phyloP scores from a whole-genome alignment of 768 basidiomycete genomes.

The Punctularia strigosozonata region DNA sequence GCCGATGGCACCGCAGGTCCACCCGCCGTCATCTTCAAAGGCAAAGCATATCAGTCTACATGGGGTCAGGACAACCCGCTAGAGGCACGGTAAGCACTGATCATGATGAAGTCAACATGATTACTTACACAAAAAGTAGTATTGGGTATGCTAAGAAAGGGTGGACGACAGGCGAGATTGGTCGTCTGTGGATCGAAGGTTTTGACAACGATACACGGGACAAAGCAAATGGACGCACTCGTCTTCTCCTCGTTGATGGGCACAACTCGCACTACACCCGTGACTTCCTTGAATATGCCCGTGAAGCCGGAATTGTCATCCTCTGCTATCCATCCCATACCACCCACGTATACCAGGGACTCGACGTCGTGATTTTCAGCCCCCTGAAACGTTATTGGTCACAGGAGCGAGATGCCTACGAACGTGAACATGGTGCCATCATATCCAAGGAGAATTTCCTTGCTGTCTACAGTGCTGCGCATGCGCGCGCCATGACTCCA shows the following conservation, averaged over 20 bases:
- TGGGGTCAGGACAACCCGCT: slow-evolving; percentile 30
- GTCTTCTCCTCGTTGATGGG: slow-evolving; percentile 31
- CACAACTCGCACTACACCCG: slow-evolving; percentile 31
- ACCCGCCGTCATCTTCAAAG: slow-evolving; percentile 30
- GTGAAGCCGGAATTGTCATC: slow-evolving; percentile 23
- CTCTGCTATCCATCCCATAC: slow-evolving; percentile 33
- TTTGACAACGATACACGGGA: slow-evolving; percentile 27
- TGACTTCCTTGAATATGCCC: slow-evolving; percentile 26
- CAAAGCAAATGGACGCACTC: slow-evolving; percentile 18
- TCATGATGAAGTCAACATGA: slow-evolving; percentile 2
- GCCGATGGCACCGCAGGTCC: slow-evolving; percentile 24
- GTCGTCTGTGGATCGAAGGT: slow-evolving; percentile 23
- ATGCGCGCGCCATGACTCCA: slow-evolving; percentile 16
- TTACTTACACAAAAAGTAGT: slow-evolving; percentile 6
- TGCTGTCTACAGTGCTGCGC: slow-evolving; percentile 20
- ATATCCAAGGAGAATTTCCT: slow-evolving; percentile 27
- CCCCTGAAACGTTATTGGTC: slow-evolving; percentile 20
- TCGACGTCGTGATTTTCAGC: slow-evolving; percentile 27
- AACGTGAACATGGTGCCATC: slow-evolving; percentile 9
- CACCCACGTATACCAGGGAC: slow-evolving; percentile 33
- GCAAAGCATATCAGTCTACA: slow-evolving; percentile 19
- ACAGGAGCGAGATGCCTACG: slow-evolving; percentile 13
- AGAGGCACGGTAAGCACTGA: slow-evolving; percentile 25
- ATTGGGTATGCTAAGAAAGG: slow-evolving; percentile 17
- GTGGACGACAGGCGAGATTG: slow-evolving; percentile 26